phyloP scores from a whole-genome alignment of 108 stramenopile genomes.

The Cyclotella kingstonii region DNA sequence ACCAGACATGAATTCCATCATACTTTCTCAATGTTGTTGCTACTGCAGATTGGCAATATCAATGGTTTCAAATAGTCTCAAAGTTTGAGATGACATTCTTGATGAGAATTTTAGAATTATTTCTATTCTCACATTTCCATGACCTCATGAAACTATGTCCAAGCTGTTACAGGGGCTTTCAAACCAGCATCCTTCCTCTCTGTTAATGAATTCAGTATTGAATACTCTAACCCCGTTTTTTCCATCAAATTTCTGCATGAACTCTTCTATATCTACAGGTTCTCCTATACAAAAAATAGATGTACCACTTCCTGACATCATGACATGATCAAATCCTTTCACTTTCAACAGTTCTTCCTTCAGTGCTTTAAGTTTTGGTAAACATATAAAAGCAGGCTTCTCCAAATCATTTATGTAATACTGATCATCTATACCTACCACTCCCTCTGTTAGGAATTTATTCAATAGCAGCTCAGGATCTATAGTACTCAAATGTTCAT shows the following conservation, averaged over 20 bases:
- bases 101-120: too few relatives aligned
- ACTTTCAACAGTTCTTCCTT: slow-evolving; percentile 61
- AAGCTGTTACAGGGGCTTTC: slow-evolving; percentile 20
- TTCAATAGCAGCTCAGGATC: slow-evolving; percentile 71
- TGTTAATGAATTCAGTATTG: slow-evolving; percentile 57
- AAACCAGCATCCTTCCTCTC: slow-evolving; percentile 42
- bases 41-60: too few relatives aligned
- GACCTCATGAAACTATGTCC: too few relatives aligned
- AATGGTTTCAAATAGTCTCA: too few relatives aligned
- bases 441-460: slow-evolving; percentile 56
- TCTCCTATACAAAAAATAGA: slow-evolving; percentile 85
- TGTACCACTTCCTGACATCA: slow-evolving; percentile 88
- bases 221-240: slow-evolving; percentile 66
- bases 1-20: too few relatives aligned
- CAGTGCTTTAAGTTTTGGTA: slow-evolving; percentile 63
- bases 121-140: too few relatives aligned
- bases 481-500: slow-evolving; percentile 62
- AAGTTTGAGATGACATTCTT: too few relatives aligned
- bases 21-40: too few relatives aligned
- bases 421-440: slow-evolving; percentile 46
- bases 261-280: slow-evolving; percentile 57
- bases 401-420: slow-evolving; percentile 86
- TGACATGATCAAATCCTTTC: slow-evolving; percentile 72
- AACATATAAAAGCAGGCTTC: slow-evolving; percentile 73
- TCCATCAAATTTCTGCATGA: slow-evolving; percentile 53